phyloP scores from a whole-genome alignment of 2,329 filamentous ascomycete genomes.

The Dothistroma pini region DNA sequence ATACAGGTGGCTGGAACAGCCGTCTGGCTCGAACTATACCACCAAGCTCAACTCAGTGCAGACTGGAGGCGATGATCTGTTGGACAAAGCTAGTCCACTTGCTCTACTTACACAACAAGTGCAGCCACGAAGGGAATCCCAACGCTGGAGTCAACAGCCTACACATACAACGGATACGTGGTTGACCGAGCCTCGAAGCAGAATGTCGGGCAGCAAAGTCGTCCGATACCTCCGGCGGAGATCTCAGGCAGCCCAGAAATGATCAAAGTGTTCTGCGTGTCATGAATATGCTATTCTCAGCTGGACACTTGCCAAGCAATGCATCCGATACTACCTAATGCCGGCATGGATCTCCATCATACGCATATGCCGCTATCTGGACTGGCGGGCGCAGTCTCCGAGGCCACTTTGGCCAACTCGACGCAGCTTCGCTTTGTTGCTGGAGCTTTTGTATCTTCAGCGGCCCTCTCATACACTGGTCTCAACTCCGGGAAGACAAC shows the following conservation, averaged over 20 bases:
- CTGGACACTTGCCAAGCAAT: neutral
- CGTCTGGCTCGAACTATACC: neutral
- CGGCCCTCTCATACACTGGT: neutral
- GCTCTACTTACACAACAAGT: neutral
- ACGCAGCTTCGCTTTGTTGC: neutral
- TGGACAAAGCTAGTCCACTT: neutral
- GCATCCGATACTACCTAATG: neutral
- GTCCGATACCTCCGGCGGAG: neutral
- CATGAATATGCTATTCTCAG: neutral
- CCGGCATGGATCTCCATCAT: neutral
- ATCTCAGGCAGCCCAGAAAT: neutral
- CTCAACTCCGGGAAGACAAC: neutral
- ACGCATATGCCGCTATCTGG: neutral
- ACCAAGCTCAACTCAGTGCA: neutral
- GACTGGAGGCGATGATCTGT: neutral
- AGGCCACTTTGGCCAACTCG: neutral
- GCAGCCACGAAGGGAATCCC: neutral
- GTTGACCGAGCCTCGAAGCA: neutral
- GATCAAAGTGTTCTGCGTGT: neutral
- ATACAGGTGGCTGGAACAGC: neutral
- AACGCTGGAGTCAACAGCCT: neutral
- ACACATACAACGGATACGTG: neutral
- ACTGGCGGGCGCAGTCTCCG: neutral
- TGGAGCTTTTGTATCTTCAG: neutral
- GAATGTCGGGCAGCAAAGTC: neutral